A percentile compares a stretch with the other conserved stretches of the same genome.
These are phyloP conservation scores for Penicillium turbatum DNA, from an alignment of 495 filamentous ascomycete genomes.

Conservation along the genomic window DNA sequence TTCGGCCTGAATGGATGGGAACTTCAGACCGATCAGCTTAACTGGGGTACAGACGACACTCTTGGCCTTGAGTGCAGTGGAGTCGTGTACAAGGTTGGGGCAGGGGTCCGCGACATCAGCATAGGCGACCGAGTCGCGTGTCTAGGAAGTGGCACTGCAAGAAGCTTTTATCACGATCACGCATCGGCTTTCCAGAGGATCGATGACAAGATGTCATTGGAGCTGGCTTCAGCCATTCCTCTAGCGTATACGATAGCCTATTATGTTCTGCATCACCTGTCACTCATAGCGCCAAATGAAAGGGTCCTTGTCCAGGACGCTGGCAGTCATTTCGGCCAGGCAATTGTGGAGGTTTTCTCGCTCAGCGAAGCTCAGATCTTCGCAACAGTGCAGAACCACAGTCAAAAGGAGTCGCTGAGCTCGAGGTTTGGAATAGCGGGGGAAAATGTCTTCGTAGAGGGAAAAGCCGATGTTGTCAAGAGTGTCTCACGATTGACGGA, in stretches of 20 bases:
- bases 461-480: not conserved
- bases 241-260: constrained; percentile 13
- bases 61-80: constrained; percentile 45
- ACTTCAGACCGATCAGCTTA: constrained; percentile 24
- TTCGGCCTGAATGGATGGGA: constrained; percentile 43
- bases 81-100: constrained; percentile 31
- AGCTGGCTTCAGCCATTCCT: constrained; percentile 12
- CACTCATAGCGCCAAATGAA: not conserved
- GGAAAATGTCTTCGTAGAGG: constrained; percentile 2
- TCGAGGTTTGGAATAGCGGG: not conserved
- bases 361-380: not conserved
- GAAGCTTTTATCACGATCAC: constrained; percentile 16
- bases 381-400: not conserved
- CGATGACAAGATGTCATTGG: constrained; percentile 6
- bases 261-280: constrained; percentile 7
- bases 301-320: constrained; percentile 7
- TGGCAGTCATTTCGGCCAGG: constrained; percentile 10
- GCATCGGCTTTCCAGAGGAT: constrained; percentile 21
- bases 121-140: constrained; percentile 47
- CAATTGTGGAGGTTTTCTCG: constrained; percentile 10
- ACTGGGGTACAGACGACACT: constrained; percentile 9
- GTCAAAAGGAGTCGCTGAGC: not conserved
- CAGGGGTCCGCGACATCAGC: constrained; percentile 24
- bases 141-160: constrained; percentile 20
- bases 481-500: not conserved